Conservation (phyloP, 495 filamentous ascomycete species). For the Symbiotaphrina buchneri region DNA sequence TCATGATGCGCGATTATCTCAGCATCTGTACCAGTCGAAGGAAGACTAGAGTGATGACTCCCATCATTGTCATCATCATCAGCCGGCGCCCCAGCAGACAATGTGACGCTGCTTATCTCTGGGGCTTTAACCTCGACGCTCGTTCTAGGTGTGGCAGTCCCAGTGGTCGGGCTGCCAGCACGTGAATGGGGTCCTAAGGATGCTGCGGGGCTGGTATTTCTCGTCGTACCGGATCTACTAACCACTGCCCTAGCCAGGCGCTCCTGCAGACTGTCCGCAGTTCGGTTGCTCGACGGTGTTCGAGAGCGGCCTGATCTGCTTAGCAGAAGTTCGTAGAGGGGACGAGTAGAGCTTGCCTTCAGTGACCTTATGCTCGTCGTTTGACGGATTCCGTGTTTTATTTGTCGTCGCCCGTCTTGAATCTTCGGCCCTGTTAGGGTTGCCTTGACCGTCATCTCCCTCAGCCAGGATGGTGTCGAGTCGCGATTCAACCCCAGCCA, state of each 20-base stretch:
- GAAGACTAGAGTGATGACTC: too few species aligned
- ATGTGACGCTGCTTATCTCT: too few species aligned
- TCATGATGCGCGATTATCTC: too few species aligned
- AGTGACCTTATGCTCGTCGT: too few species aligned
- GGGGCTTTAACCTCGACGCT: conserved; percentile 1
- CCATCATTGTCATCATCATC: too few species aligned
- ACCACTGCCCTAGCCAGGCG: conserved; percentile 49
- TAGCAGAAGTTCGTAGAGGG: too few species aligned
- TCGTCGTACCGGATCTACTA: conserved; percentile 14
- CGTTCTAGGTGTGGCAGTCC: conserved; percentile 7
- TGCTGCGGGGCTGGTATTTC: conserved; percentile 7
- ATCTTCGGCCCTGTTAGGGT: too few species aligned
- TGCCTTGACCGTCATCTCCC: conserved; percentile 22
- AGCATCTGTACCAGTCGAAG: too few species aligned
- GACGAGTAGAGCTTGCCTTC: too few species aligned
- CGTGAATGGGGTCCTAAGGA: conserved; percentile 13
- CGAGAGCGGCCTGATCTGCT: conserved; percentile 16
- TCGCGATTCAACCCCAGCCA: conserved; percentile 81
- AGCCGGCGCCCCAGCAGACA: too few species aligned
- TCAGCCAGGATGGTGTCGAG: conserved; percentile 84
- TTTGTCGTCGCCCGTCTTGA: too few species aligned
- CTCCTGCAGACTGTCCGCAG: conserved; percentile 53
- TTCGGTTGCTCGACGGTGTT: conserved; percentile 30
- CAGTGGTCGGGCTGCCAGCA: conserved; percentile 16
- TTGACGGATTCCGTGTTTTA: too few species aligned